These are phyloP conservation scores for Hemisphaericaspora xylofermentans DNA, from an alignment of 1,139 yeast species.

Conservation along the genomic window DNA sequence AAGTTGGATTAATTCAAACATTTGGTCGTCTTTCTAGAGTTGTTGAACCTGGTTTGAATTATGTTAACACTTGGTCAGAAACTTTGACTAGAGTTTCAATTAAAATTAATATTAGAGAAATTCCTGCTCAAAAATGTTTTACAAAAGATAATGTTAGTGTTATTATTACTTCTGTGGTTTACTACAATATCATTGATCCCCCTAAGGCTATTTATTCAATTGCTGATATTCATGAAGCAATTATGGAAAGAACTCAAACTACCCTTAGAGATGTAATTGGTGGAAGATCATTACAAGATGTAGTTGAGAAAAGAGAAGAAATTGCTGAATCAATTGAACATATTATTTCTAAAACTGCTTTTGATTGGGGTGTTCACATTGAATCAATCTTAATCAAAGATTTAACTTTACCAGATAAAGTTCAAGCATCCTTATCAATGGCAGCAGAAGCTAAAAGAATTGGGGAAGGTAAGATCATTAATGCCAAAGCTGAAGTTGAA, in stretches of 20 bases:
- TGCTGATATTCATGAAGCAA: conserved; percentile 55
- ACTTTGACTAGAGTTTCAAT: conserved; percentile 52
- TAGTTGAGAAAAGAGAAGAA: conserved; percentile 73
- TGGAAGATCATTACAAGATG: conserved; percentile 65
- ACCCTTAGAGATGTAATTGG: conserved; percentile 76
- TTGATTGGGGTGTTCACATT: conserved; percentile 71
- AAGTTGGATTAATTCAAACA: conserved; percentile 66
- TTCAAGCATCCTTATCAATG: conserved; percentile 64
- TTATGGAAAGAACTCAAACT: conserved; percentile 70
- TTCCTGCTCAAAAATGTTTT: conserved; percentile 67
- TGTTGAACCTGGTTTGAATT: conserved; percentile 69
- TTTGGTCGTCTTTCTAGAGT: conserved; percentile 69
- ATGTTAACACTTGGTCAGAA: conserved; percentile 67
- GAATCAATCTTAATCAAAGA: conserved; percentile 73
- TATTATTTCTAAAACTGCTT: conserved; percentile 63
- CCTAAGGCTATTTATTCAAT: conserved; percentile 67
- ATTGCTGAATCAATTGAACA: conserved; percentile 65
- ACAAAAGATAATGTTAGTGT: conserved; percentile 71
- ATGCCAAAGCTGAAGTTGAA: conserved; percentile 76
- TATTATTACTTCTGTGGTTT: conserved; percentile 62
- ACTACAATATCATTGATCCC: conserved; percentile 68
- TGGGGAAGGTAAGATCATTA: conserved; percentile 76
- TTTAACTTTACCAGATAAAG: conserved; percentile 54
- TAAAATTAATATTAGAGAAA: conserved; percentile 60
- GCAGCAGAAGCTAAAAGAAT: conserved; percentile 78